Base-by-base conservation (phyloP, 73 alveolate species). In the Paramecium caudatum region DNA sequence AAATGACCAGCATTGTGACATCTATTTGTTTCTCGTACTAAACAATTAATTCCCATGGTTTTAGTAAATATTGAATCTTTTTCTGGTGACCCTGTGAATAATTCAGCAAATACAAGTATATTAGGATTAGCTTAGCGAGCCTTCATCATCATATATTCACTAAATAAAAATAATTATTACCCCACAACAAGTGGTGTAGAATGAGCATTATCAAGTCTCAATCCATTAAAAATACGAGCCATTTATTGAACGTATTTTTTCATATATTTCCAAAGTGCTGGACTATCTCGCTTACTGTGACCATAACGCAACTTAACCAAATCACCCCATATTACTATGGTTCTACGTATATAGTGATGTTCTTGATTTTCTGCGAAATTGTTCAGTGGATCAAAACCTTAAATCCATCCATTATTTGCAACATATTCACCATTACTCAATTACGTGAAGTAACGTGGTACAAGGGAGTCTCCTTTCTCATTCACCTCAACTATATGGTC, bases 141-240 rank as follows among this genome's bases (percentile, higher is more conserved):
- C 63, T 91, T 94, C 82, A 94, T 93, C 82, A 97, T 95, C 84
- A 98, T 92, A 91, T 98, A 96, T 50, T 93, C 94, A 41, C 99
- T 9, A 68, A 68, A 32, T 68, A 33, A 3, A 15, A 1, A 23
- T 19, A 23, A 32, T 33, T 25, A 32, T 34, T 68, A 68, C 84
- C 84, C 93, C 10, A 86, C 93, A 4, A 43, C 46, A 25, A 86
- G 85, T 4, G 99, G 99, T 9, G 99, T 98, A 0, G 99, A 96
- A 91, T 98, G 99, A 0, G 99, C 98, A 88, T 98, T 98, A 92
- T 98, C 99, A 27, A 98, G 91, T 82, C 99, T 94, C 62, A 98
- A 97, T 23, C 99, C 99, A 85, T 95, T 94, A 83, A 97, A 96
- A 34, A 94, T 90, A 65, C 84, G 49, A 1, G 99, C 99, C 98